phyloP scores from a whole-genome alignment of 1,139 yeast species.

The Geotrichum klebahnii region DNA sequence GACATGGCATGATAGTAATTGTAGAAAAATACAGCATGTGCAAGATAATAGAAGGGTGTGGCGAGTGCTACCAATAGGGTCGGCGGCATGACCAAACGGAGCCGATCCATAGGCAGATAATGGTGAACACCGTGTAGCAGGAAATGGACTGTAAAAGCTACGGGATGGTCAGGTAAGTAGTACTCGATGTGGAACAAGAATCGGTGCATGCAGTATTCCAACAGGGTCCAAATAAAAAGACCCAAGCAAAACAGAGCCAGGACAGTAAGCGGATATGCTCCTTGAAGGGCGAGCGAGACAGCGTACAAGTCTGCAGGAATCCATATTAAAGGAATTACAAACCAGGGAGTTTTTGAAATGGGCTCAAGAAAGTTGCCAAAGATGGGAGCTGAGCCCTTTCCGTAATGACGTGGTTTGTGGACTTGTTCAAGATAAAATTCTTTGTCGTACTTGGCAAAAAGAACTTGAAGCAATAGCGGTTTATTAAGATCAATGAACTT shows the following conservation, averaged over 20 bases:
- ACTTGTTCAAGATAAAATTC: slow-evolving; percentile 93
- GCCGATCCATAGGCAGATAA: slow-evolving; percentile 92
- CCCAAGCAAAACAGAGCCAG: slow-evolving; percentile 54
- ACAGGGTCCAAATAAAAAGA: slow-evolving; percentile 81
- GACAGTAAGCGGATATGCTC: slow-evolving; percentile 27
- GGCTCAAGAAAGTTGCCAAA: slow-evolving; percentile 76
- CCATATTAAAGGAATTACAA: slow-evolving; percentile 84
- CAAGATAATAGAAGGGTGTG: slow-evolving; percentile 57
- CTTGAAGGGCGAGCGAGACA: slow-evolving; percentile 40
- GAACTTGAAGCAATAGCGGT: slow-evolving; percentile 77
- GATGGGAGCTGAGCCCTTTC: slow-evolving; percentile 85
- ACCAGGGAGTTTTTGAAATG: slow-evolving; percentile 67
- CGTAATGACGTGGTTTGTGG: slow-evolving; percentile 93
- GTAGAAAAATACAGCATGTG: slow-evolving; percentile 56
- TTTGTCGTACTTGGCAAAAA: slow-evolving; percentile 67
- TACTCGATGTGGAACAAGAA: slow-evolving; percentile 88
- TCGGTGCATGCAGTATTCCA: slow-evolving; percentile 84
- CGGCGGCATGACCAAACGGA: slow-evolving; percentile 95
- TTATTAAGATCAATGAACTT: slow-evolving; percentile 78
- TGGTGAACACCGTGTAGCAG: slow-evolving; percentile 94
- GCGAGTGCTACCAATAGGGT: slow-evolving; percentile 60
- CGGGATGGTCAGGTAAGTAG: slow-evolving; percentile 73
- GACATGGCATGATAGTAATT: slow-evolving; percentile 54
- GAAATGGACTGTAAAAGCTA: slow-evolving; percentile 78
- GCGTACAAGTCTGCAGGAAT: slow-evolving; percentile 66